phyloP scores from a whole-genome alignment of 176 grass and related monocot genomes.

The Bolboschoenus planiculmis region DNA sequence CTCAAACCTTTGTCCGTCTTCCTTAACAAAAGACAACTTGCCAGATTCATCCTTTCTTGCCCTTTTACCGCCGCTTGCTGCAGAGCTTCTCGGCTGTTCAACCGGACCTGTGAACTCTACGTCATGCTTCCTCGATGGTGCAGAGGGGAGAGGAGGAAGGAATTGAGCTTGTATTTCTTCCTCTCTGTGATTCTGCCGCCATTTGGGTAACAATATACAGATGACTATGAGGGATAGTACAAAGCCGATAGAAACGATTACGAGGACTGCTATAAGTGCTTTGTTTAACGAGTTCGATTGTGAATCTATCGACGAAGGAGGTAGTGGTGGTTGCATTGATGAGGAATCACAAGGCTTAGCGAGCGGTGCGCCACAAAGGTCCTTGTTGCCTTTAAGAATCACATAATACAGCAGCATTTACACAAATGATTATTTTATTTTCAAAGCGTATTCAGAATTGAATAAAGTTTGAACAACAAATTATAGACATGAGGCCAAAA shows the following conservation, averaged over 20 bases:
- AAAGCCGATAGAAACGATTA: constrained; percentile 32
- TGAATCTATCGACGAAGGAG: neutral
- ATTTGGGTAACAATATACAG: constrained; percentile 17
- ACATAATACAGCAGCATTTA: neutral
- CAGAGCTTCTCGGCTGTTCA: constrained; percentile 11
- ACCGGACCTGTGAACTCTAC: neutral
- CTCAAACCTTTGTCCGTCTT: constrained; percentile 42
- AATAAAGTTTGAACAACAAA: neutral
- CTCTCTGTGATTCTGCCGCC: neutral
- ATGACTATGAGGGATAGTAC: constrained; percentile 28
- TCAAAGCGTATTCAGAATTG: neutral
- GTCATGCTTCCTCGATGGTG: constrained; percentile 29
- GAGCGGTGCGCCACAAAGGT: constrained; percentile 47
- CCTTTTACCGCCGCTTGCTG: constrained; percentile 20
- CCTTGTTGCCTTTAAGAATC: constrained; percentile 47
- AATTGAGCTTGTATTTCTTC: neutral
- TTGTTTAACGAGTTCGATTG: constrained; percentile 1
- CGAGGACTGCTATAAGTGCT: constrained; percentile 46
- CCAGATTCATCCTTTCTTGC: constrained; percentile 37
- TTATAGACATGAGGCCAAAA: neutral
- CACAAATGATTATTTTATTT: neutral
- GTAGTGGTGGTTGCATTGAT: neutral
- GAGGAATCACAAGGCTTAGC: constrained; percentile 7
- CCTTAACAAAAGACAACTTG: constrained; percentile 54
- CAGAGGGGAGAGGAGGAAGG: neutral